Base-by-base conservation (phyloP, 371 early-diverging fungal genomes). In the Mucor circinelloides region DNA sequence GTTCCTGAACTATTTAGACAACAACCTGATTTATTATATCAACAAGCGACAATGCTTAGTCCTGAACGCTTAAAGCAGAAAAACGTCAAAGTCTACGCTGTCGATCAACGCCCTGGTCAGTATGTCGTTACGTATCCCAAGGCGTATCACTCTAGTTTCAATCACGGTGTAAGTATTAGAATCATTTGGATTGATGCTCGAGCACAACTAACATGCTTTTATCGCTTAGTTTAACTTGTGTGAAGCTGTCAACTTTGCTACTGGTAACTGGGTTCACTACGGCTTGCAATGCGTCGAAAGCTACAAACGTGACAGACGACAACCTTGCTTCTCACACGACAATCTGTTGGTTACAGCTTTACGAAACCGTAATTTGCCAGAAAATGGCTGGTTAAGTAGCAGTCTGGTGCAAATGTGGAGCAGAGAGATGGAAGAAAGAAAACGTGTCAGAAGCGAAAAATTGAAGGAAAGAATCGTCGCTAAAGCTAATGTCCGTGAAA, bases 211-310 rank as follows among this genome's bases (percentile, higher is more conserved):
- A n/a, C n/a, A n/a, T n/a, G n/a, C n/a, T n/a, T n/a, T n/a, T n/a
- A n/a, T n/a, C n/a, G n/a, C n/a, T 0, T 63, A 88, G 86, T 93
- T 97, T 72, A 98, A 98, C 79, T 93, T 94, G 72, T 93, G 93
- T 55, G 98, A 98, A 76, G 97, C 99, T 0, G 98, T 97, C 56
- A 98, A 98, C 77, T 97, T 97, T 85, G 95, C 96, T 7, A 88
- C 93, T 5, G 81, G 90, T 6, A 93, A 97, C 72, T 98, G 99
- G 99, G 77, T 95, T 23, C 87, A 91, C 2, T 91, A 79, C 74
- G 97, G 95, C n/a, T 66, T 87, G 1, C 86, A 85, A 34, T 94
- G 95, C 71, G 91, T 89, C 4, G 75, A 87, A 50, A 89, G 92
- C 19, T 98, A 98, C 79, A 87, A 90, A 58, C 82, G 83, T 55